Evolutionary conservation across 2,329 filamentous ascomycete species (phyloP), one percentile per base, ranked within the genome.

Genomic region (Leptographium radiaticola): DNA sequence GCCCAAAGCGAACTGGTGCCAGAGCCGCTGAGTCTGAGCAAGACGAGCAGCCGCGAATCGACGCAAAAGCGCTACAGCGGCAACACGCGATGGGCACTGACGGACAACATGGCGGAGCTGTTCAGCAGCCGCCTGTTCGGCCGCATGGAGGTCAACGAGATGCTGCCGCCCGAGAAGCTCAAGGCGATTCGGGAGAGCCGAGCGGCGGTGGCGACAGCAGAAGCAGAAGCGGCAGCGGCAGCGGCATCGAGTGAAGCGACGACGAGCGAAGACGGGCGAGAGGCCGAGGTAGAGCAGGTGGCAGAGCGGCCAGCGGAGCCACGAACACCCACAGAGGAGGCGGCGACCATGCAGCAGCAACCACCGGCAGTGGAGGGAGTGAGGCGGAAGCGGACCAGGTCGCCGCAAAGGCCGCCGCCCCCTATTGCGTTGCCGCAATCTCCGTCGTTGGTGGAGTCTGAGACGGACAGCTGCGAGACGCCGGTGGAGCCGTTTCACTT

Each of bases 71-170:
- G 36, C 13, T 64, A 61, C 62, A 59, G 59, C 59, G 61, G 56
- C 56, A 64, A 63, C 25, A 63, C 74, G 45, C 69, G 73, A 65
- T 79, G 77, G 75, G 73, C 72, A 15, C 63, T 82, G 34, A 70
- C 76, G 0, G 75, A 78, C 51, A 80, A 79, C 57, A 70, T 83
- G 59, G 71, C 75, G n/a, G 78, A 79, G 34, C 67, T 80, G 12
- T 71, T 83, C 55, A 75, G 69, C 44, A 73, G 74, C 18, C 75
- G 75, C 45, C 68, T 76, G 47, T 80, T 83, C 62, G 71, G 71
- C 57, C 72, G 71, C 48, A 70, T 77, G 52, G 77, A 83, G 57
- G 78, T 72, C 0, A 76, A 81, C 51, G 79, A 83, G 65, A 79
- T 81, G 68, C 64, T 81, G 13, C 76, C 77, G 12, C 73, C 77